phyloP scores from a whole-genome alignment of 208 protist species.

The Hexamita inflata region DNA sequence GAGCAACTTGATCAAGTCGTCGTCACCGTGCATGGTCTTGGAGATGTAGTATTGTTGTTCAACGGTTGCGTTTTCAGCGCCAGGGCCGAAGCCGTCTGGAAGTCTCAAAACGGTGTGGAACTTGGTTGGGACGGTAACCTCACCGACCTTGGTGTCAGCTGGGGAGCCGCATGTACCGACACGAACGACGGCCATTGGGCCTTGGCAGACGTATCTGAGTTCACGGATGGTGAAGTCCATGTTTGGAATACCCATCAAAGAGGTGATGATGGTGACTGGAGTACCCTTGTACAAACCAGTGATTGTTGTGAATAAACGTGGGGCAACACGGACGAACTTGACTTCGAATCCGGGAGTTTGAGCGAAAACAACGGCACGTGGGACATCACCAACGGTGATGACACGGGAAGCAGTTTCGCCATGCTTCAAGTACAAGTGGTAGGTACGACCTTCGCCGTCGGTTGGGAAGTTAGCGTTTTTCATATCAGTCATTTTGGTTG shows the following conservation, averaged over 20 bases:
- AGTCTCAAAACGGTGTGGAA: conserved; percentile 9
- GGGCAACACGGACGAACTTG: conserved; percentile 8
- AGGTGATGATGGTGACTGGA: conserved; percentile 45
- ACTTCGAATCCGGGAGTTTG: conserved; percentile 31
- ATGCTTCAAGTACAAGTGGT: conserved; percentile 46
- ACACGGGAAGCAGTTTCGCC: conserved; percentile 47
- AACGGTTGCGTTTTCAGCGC: not conserved
- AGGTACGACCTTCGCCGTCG: conserved; percentile 45
- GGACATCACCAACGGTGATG: conserved; percentile 42
- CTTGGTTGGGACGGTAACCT: conserved; percentile 31
- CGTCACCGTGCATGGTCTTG: not conserved
- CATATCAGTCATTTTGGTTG: conserved; percentile 15
- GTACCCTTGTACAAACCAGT: conserved; percentile 45
- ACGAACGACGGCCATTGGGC: conserved; percentile 43
- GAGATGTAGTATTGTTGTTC: conserved; percentile 22
- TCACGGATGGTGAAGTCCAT: conserved; percentile 54
- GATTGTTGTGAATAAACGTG: conserved; percentile 42
- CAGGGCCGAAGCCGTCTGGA: conserved; percentile 33
- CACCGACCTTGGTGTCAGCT: conserved; percentile 35
- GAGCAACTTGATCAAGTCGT: not conserved
- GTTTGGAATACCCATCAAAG: conserved; percentile 50
- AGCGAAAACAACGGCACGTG: conserved; percentile 31
- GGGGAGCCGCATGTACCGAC: conserved; percentile 49
- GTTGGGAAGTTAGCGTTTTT: conserved; percentile 46
- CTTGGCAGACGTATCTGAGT: conserved; percentile 39